A percentile compares a stretch with the other conserved stretches of the same genome.
phyloP scores from a whole-genome alignment of 108 stramenopile species.

The Epithemia pelagica region DNA sequence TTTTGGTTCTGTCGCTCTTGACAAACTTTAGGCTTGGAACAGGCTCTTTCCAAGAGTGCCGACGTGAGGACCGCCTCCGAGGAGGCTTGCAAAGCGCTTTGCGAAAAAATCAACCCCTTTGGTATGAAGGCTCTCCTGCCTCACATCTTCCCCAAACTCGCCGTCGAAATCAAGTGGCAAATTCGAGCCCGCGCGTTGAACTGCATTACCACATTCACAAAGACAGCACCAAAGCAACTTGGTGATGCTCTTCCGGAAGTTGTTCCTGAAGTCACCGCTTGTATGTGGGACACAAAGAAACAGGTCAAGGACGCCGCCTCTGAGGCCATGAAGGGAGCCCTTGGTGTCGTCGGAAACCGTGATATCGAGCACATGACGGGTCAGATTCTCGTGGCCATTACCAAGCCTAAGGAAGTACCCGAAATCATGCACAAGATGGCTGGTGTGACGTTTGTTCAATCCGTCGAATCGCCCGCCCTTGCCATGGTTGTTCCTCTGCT shows the following conservation, averaged over 20 bases:
- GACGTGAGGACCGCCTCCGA: conserved; percentile 49
- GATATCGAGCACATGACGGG: conserved; percentile 98
- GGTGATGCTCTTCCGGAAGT: conserved; percentile 84
- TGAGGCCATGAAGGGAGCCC: conserved; percentile 81
- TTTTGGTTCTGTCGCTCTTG: background rate
- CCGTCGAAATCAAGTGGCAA: conserved; percentile 87
- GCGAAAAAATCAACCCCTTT: conserved; percentile 77
- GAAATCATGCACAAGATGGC: conserved; percentile 96
- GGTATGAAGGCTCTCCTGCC: conserved; percentile 86
- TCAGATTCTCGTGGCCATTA: conserved; percentile 89
- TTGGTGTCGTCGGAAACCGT: conserved; percentile 95
- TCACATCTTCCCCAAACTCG: conserved; percentile 61
- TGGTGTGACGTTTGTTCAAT: conserved; percentile 96
- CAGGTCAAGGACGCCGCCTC: conserved; percentile 92
- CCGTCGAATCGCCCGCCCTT: conserved; percentile 96
- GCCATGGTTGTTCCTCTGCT: conserved; percentile 99
- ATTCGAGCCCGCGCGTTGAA: conserved; percentile 77
- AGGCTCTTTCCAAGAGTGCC: conserved; percentile 57
- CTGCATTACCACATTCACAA: conserved; percentile 62
- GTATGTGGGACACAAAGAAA: conserved; percentile 98
- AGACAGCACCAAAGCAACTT: conserved; percentile 72
- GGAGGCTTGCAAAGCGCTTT: conserved; percentile 73
- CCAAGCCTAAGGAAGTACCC: conserved; percentile 92
- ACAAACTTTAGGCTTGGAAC: conserved; percentile 43
- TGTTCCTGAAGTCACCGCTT: conserved; percentile 91